Evolutionary conservation across 129 eudicot species (phyloP).

Genomic region (Flaveria robusta): DNA sequence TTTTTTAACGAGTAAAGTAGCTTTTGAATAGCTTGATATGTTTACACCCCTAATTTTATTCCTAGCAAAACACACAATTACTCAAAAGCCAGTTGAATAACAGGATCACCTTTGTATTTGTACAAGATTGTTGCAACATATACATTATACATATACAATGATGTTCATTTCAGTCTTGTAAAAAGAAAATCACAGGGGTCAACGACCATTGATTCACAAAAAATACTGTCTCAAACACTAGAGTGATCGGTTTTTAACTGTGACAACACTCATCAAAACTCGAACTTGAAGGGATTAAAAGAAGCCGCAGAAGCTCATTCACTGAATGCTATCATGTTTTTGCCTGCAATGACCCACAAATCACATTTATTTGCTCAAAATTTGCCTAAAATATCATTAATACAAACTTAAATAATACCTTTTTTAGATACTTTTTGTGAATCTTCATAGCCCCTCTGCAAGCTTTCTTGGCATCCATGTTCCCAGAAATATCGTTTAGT

Average conservation of each 20-base stretch:
- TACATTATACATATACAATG: conserved; percentile 21
- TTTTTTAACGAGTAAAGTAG: too few relatives aligned
- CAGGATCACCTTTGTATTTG: conserved; percentile 19
- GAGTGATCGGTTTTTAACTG: background rate
- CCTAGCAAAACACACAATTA: background rate
- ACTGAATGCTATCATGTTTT: conserved; percentile 9
- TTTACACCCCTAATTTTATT: too few relatives aligned
- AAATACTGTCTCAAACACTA: conserved; percentile 11
- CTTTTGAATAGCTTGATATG: too few relatives aligned
- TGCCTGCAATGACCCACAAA: conserved; percentile 18
- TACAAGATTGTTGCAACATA: conserved; percentile 29
- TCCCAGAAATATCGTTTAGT: conserved; percentile 81
- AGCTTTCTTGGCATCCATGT: conserved; percentile 82
- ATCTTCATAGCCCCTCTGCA: conserved; percentile 88
- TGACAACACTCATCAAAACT: conserved; percentile 23
- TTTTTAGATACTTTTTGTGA: conserved; percentile 79
- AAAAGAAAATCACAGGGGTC: conserved; percentile 16
- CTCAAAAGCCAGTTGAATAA: background rate
- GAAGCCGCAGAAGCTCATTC: conserved; percentile 10
- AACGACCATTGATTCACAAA: conserved; percentile 20
- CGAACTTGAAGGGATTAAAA: conserved; percentile 2
- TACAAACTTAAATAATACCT: conserved; percentile 43
- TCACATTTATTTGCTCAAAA: background rate
- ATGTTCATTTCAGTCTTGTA: conserved; percentile 15
- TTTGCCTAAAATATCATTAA: background rate